These are phyloP conservation scores for Vaucheria bursata DNA, from an alignment of 352 stramenopile species.

Conservation along the genomic window DNA sequence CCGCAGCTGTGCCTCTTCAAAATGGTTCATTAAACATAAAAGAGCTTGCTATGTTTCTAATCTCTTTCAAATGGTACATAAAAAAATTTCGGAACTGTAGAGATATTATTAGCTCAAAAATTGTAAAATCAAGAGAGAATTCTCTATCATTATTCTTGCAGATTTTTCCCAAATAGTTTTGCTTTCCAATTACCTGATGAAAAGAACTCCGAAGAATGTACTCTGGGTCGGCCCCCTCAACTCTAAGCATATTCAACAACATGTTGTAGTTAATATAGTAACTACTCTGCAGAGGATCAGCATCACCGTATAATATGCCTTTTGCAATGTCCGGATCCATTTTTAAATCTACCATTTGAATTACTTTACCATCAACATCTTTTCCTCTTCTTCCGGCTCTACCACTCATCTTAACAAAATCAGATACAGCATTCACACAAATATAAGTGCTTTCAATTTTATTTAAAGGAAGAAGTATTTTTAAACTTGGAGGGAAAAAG, in stretches of 20 bases:
- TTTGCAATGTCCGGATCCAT: slow-evolving; percentile 95
- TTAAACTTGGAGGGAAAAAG: too few species aligned
- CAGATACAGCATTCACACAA: too few species aligned
- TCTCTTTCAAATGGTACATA: too few species aligned
- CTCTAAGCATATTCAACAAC: slow-evolving; percentile 97
- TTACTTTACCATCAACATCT: slow-evolving; percentile 90
- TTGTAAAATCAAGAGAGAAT: too few species aligned
- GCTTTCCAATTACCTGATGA: slow-evolving; percentile 74
- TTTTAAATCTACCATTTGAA: slow-evolving; percentile 97
- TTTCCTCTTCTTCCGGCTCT: slow-evolving; percentile 92
- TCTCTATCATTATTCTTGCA: too few species aligned
- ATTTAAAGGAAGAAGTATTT: too few species aligned
- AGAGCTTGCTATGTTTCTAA: too few species aligned
- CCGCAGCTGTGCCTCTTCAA: too few species aligned
- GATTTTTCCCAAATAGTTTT: too few species aligned
- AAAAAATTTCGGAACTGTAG: too few species aligned
- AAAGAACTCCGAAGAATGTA: slow-evolving; percentile 97
- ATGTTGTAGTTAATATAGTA: slow-evolving; percentile 99
- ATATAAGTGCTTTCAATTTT: slow-evolving; percentile 61
- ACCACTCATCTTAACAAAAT: slow-evolving; percentile 86
- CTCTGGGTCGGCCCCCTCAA: slow-evolving; percentile 92
- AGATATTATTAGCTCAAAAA: too few species aligned
- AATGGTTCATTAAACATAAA: too few species aligned
- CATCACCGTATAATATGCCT: slow-evolving; percentile 63
- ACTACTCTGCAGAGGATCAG: slow-evolving; percentile 74